Evolutionary conservation across 164 flowering plant species (phyloP), one percentile per base, ranked within the genome.

Genomic region (Tinospora cordifolia): DNA sequence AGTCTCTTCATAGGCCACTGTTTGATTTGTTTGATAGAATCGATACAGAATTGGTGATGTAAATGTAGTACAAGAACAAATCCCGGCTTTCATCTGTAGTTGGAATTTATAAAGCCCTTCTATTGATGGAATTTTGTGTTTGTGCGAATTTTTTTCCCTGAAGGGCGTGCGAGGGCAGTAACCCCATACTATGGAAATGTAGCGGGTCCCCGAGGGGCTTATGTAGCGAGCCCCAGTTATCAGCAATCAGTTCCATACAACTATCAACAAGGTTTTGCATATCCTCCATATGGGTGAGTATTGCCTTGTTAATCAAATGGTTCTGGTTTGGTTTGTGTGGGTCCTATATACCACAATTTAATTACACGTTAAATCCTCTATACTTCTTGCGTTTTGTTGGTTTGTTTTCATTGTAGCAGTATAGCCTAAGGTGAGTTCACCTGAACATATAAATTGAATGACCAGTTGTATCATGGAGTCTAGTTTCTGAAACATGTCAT

Each of bases 221-320:
- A 82, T 71, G 63, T 84, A 63, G 91, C 89, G 77, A 80, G 78
- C 79, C 83, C 83, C 78, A 86, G 86, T 63, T 91, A 89, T 71
- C 95, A 88, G 76, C 98, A 90, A 73, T 88, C 94, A 36, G 73
- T 84, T 78, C 65, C 93, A 19, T 89, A 91, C 72, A 74, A 75
- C 75, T 89, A 87, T 76, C 96, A 91, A 71, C 98, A 89, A 75
- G 96, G 93, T 73, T 72, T 81, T 65, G 66, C 85, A 79, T 89
- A 88, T 77, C 88, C 95, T 73, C 82, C 88, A 62, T 89, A 91
- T 78, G 96, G 94, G 98, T 90, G 74, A 83, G 91, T 80, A 66
- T 3, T 73, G 65, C 47, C 70, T 67, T 63, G 63, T 67, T 34
- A 19, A 74, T 54, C 8, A 25, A 22, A 41, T 41, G 41, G 5